Evolutionary conservation across 2,329 filamentous ascomycete species (phyloP).

Genomic region (Corniculantispora saksenae): DNA sequence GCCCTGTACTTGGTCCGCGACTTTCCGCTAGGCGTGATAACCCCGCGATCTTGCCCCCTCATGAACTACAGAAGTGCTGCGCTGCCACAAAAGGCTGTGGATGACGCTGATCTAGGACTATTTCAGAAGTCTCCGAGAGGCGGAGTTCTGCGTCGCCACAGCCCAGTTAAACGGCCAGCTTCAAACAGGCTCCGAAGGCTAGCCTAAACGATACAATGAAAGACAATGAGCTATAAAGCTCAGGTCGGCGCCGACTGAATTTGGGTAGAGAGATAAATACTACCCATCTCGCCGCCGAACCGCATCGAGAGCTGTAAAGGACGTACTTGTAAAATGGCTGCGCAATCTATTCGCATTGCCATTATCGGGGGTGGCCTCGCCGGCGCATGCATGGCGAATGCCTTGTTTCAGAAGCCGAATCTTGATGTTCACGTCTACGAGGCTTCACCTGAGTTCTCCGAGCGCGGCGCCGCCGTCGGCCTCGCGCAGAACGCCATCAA

Average conservation of each 20-base stretch:
- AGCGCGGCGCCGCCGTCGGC: slow-evolving; percentile 27
- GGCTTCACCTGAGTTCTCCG: slow-evolving; percentile 26
- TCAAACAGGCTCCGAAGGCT: background rate
- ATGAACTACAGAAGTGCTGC: too few relatives aligned
- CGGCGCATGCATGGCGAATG: slow-evolving; percentile 24
- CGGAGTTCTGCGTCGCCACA: background rate
- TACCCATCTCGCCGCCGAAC: too few relatives aligned
- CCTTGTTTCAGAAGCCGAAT: slow-evolving; percentile 21
- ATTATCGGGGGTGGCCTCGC: slow-evolving; percentile 28
- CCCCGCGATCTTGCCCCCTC: too few relatives aligned
- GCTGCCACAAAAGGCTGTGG: too few relatives aligned
- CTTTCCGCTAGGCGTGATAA: too few relatives aligned
- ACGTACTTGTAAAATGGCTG: too few relatives aligned
- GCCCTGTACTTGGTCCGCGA: too few relatives aligned
- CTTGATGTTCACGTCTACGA: slow-evolving; percentile 28
- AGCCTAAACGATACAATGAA: too few relatives aligned
- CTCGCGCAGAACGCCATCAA: slow-evolving; percentile 19
- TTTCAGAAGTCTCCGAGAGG: background rate
- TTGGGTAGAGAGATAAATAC: too few relatives aligned
- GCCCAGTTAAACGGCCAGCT: background rate
- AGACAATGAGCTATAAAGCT: too few relatives aligned
- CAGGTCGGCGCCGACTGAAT: too few relatives aligned
- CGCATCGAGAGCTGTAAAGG: too few relatives aligned
- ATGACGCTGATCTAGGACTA: background rate
- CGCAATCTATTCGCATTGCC: slow-evolving; percentile 21